phyloP scores from a whole-genome alignment of 257 asterid genomes.

The Plantago ovata region DNA sequence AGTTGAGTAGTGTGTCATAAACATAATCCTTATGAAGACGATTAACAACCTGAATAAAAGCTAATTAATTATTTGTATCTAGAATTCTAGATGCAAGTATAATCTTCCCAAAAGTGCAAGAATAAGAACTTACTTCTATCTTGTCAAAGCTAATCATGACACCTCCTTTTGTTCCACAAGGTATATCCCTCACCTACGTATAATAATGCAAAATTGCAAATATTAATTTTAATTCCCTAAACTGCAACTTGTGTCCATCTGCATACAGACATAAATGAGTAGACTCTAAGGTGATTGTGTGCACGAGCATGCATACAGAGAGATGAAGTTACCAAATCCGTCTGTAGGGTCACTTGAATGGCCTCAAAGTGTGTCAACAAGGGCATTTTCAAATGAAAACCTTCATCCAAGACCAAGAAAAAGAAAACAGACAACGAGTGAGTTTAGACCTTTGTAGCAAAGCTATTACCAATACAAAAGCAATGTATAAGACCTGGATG shows the following conservation, averaged over 20 bases:
- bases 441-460: conserved; percentile 10
- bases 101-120: conserved; percentile 6
- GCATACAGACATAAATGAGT: too few species aligned
- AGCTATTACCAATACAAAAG: background rate
- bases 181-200: conserved; percentile 92
- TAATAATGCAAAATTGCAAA: conserved; percentile 14
- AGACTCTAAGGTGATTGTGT: too few species aligned
- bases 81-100: conserved; percentile 10
- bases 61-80: conserved; percentile 14
- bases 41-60: conserved; percentile 72
- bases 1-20: conserved; percentile 68
- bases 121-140: conserved; percentile 60
- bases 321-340: conserved; percentile 68
- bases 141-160: conserved; percentile 93
- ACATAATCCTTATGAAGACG: conserved; percentile 84
- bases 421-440: conserved; percentile 13
- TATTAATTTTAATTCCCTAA: conserved; percentile 1
- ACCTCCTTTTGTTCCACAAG: conserved; percentile 99
- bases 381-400: conserved; percentile 90
- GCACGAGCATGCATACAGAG: background rate
- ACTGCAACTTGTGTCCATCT: background rate
- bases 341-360: conserved; percentile 97
- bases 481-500: conserved; percentile 56
- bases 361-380: conserved; percentile 89
- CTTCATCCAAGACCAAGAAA: conserved; percentile 35